Percentiles rank a stretch among this genome's conserved stretches.
Evolutionary conservation across 257 asterid genomes (phyloP).

Genomic region (Plectranthus barbatus): DNA sequence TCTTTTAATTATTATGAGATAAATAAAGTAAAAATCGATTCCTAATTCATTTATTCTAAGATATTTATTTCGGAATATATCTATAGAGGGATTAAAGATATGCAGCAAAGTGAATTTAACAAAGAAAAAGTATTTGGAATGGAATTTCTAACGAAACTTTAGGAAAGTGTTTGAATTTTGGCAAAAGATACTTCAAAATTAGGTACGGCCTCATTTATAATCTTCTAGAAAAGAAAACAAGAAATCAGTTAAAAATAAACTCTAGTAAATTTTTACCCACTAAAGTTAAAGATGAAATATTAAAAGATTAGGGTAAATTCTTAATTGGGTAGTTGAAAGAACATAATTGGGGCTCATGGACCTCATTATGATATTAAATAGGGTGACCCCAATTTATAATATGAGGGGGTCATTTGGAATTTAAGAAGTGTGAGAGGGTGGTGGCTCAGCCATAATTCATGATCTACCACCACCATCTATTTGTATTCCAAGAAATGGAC

Average conservation of each 20-base stretch:
- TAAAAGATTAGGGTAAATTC: not conserved
- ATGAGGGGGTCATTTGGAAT: constrained; percentile 25
- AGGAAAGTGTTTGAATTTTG: not conserved
- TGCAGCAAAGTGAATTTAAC: not conserved
- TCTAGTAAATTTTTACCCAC: constrained; percentile 1
- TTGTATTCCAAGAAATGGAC: constrained; percentile 24
- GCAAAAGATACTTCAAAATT: not conserved
- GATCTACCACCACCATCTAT: constrained; percentile 18
- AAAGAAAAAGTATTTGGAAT: not conserved
- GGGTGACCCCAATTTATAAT: constrained; percentile 20
- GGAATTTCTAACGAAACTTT: not conserved
- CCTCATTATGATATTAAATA: constrained; percentile 12
- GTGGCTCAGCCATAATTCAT: constrained; percentile 23
- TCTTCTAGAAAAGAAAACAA: not conserved
- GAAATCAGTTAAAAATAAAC: not conserved
- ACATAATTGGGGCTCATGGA: constrained; percentile 10
- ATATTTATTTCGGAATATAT: too few relatives aligned
- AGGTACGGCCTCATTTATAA: not conserved
- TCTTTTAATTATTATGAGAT: too few relatives aligned
- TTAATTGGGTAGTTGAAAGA: constrained; percentile 18
- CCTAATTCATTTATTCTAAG: too few relatives aligned
- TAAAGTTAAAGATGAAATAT: not conserved
- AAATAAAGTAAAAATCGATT: too few relatives aligned
- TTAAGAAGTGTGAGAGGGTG: constrained; percentile 13
- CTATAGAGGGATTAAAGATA: too few relatives aligned